A percentile compares a stretch with the other conserved stretches of the same genome.
Conservation (phyloP, 345 rosid genomes). For the Pseudoturritis turrita region DNA sequence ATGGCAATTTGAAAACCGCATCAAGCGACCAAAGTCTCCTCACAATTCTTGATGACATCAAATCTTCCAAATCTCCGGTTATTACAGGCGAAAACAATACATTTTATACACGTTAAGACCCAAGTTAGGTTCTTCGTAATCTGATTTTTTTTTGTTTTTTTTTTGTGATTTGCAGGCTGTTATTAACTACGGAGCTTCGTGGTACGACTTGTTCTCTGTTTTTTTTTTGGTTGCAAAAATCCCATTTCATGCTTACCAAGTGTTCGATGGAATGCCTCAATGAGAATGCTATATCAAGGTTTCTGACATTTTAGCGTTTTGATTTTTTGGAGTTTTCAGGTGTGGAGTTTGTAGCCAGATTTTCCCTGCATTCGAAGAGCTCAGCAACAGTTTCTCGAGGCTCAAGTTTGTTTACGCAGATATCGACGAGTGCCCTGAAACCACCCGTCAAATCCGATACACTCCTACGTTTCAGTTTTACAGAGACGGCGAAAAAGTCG, state of each 20-base stretch:
- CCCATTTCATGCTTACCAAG: constrained; percentile 23
- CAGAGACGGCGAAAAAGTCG: constrained; percentile 80
- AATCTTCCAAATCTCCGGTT: constrained; percentile 28
- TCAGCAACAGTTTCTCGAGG: constrained; percentile 63
- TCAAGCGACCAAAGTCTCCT: constrained; percentile 17
- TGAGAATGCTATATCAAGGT: background rate
- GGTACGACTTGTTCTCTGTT: constrained; percentile 3
- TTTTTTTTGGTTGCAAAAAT: background rate
- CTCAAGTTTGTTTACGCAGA: constrained; percentile 76
- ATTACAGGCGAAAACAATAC: background rate
- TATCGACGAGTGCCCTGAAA: constrained; percentile 90
- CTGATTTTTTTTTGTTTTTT: background rate
- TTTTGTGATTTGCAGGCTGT: constrained; percentile 18
- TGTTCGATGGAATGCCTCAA: constrained; percentile 46
- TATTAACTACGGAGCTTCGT: constrained; percentile 34
- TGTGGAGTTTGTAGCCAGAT: constrained; percentile 82
- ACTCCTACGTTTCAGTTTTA: constrained; percentile 90
- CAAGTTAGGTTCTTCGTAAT: background rate
- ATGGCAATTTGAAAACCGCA: constrained; percentile 18
- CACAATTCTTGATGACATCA: constrained; percentile 26
- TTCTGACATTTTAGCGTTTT: background rate
- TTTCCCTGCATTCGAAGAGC: constrained; percentile 62
- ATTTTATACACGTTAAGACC: background rate
- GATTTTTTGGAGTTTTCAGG: constrained; percentile 46
- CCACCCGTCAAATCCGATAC: constrained; percentile 77